Base-by-base conservation (phyloP, 768 basidiomycete genomes). In the Xerocomus potaroensis region DNA sequence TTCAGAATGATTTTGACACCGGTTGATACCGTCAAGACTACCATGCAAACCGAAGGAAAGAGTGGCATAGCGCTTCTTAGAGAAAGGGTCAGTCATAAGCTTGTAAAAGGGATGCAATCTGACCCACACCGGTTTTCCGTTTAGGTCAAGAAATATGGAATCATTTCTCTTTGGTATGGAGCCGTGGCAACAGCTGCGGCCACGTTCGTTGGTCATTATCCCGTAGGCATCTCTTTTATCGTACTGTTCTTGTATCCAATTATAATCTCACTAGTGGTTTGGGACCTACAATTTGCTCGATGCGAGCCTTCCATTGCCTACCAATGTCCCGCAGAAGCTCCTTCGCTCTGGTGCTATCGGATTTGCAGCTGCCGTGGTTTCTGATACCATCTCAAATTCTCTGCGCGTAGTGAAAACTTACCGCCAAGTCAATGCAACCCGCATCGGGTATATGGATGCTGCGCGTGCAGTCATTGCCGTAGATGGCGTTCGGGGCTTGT, bases 371-470 rank as follows among this genome's bases (percentile, higher is more conserved):
- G 91, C 90, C 5, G 73, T 96, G 43, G 73, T 83, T 3, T 93
- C 90, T 10, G 95, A 97, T 61, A 87, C 83, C 2, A 61, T 87
- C 33, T 90, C 87, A 35, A 97, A 97, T 70, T 91, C 86, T 5
- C 71, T 98, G 2, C 80, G 91, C 16, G 94, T 98, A 3, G 69
- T 98, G 61, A 98, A 97, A 76, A 97, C 95, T 0, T 97, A 96
- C 68, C 73, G 94, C 14, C 95, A 98, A 64, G 91, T 94, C 26
- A 81, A 92, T 60, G 83, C 86, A 50, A 80, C 79, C 5, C 77
- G 80, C 24, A 84, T 98, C 14, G 79, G 84, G 1, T 98, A 97
- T 62, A 46, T 74, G 4, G 79, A 83, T 42, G 89, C 91, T 1
- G 92, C 90, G 0, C 76, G 76, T 39, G 81, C 79, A 5, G 87